Evolutionary conservation across 1,284 basidiomycete genomes (phyloP).

Genomic region (Malassezia cuniculi): DNA sequence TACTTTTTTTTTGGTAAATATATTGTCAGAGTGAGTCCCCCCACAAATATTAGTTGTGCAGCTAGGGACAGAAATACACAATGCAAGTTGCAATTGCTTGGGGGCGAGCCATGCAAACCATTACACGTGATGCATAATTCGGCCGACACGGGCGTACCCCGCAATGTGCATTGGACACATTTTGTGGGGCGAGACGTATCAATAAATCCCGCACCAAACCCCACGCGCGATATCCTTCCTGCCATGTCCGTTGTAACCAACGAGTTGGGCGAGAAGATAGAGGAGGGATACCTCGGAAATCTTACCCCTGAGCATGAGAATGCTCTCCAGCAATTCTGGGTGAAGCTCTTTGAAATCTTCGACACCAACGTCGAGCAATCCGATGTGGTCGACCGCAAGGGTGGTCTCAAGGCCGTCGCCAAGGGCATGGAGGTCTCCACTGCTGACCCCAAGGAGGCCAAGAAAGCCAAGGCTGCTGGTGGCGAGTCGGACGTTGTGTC

Average conservation of each 20-base stretch:
- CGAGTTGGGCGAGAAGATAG: slow-evolving; percentile 33
- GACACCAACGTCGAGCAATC: slow-evolving; percentile 36
- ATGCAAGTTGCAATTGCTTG: too few species aligned
- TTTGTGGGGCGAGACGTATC: too few species aligned
- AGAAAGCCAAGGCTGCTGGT: slow-evolving; percentile 41
- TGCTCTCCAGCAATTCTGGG: slow-evolving; percentile 30
- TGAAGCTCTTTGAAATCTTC: slow-evolving; percentile 31
- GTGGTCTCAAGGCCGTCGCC: slow-evolving; percentile 19
- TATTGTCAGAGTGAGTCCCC: background rate
- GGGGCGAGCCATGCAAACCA: too few species aligned
- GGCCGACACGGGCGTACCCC: too few species aligned
- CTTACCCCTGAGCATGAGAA: slow-evolving; percentile 29
- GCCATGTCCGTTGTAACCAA: slow-evolving; percentile 27
- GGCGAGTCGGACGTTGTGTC: slow-evolving; percentile 33
- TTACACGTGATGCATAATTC: too few species aligned
- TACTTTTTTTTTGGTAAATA: background rate
- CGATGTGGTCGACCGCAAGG: slow-evolving; percentile 22
- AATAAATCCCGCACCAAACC: background rate
- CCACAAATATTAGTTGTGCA: slow-evolving; percentile 1
- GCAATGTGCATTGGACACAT: too few species aligned
- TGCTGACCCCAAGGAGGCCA: slow-evolving; percentile 28
- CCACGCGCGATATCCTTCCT: background rate
- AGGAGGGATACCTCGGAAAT: slow-evolving; percentile 27
- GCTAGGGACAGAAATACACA: too few species aligned
- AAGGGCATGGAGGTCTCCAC: slow-evolving; percentile 13